Conservation (phyloP, 306 rosid genomes). For the Trifolium repens region DNA sequence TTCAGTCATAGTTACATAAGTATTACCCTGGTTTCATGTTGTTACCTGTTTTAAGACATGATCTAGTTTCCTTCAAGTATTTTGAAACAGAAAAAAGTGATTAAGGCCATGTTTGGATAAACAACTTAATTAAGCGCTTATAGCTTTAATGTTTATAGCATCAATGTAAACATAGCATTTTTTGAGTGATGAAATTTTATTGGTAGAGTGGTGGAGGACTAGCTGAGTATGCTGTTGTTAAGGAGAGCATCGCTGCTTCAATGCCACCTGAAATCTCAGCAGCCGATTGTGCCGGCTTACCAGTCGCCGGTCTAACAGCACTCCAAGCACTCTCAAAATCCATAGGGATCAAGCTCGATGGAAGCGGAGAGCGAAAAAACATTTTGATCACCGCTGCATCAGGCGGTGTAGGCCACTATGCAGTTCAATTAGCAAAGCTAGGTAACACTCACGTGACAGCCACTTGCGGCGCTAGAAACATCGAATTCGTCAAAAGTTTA, state of each 20-base stretch:
- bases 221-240: constrained; percentile 64
- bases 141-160: not conserved
- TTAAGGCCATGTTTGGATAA: not conserved
- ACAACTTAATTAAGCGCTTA: not conserved
- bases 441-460: constrained; percentile 82
- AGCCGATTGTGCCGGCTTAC: constrained; percentile 62
- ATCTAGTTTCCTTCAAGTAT: not conserved
- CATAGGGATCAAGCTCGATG: constrained; percentile 60
- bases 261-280: constrained; percentile 64
- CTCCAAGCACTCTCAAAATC: constrained; percentile 62
- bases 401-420: constrained; percentile 88
- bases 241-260: constrained; percentile 53
- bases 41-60: not conserved
- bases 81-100: not conserved
- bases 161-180: not conserved
- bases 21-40: not conserved
- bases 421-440: constrained; percentile 82
- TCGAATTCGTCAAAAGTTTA: constrained; percentile 61
- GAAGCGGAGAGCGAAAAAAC: constrained; percentile 54
- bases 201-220: constrained; percentile 76
- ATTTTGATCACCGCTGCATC: constrained; percentile 84
- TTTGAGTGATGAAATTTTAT: not conserved
- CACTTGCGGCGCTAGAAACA: constrained; percentile 86
- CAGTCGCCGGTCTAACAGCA: constrained; percentile 74
- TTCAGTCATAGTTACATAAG: not conserved